Evolutionary conservation across 2,329 filamentous ascomycete species (phyloP), one percentile per base, ranked within the genome.

Genomic region (Phaeoacremonium minimum): DNA sequence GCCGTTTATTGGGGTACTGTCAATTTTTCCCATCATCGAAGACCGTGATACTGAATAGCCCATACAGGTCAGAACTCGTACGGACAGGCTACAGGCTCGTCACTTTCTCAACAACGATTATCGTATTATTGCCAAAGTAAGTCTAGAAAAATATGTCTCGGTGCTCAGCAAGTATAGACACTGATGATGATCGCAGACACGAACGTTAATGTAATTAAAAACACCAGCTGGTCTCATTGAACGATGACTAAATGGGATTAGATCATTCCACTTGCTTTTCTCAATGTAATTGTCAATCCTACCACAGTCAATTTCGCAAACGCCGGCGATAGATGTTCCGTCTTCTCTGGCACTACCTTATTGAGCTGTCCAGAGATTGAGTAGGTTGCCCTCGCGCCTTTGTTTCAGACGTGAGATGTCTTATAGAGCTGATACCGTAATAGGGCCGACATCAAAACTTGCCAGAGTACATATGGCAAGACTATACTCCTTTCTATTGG

Each of bases 401-500:
- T n/a, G n/a, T n/a, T n/a, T n/a, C n/a, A n/a, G n/a, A n/a, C n/a
- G n/a, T n/a, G n/a, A n/a, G n/a, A n/a, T n/a, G n/a, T n/a, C n/a
- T n/a, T n/a, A n/a, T n/a, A n/a, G n/a, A 9, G n/a, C 20, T 26
- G 20, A 26, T 8, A 7, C 15, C 28, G 17, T 32, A 18, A 15
- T 31, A 69, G 66, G 46, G 60, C 57, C 28, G 73, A 77, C 43
- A 76, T 77, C 46, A 57, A 64, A 41, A 51, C 68, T 8, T 90
- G 85, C 60, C 84, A 89, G 55, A 46, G 58, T 12, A 60, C 55
- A 5, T 62, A 77, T 42, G 74, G 74, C 44, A 89, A 88, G 61
- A 86, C 82, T 2, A 80, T 89, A 46, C 55, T 87, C 30, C 67
- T 89, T 8, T 87, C 84, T 4, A 67, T 89, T 30, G 85, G 83